Evolutionary conservation across 495 filamentous ascomycete species (phyloP), one percentile per base, ranked within the genome.

Genomic region (Aspergillus sparsus): DNA sequence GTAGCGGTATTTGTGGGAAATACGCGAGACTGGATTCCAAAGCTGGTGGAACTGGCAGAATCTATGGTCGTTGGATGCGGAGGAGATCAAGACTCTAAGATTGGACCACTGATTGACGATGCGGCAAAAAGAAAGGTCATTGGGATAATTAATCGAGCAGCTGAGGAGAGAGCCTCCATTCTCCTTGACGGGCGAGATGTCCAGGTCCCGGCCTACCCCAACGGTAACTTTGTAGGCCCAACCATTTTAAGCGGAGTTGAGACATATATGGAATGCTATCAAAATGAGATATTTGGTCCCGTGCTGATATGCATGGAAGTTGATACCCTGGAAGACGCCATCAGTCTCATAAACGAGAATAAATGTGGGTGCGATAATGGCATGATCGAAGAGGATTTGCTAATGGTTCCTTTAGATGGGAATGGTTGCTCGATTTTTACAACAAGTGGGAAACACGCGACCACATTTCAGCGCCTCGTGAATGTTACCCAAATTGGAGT

Each of bases 201-300:
- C 0, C 5, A 56, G 12, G 68, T 69, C 10, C 57, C 65, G 5
- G 68, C 47, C 9, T 72, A 70, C 52, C 67, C 65, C 4, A 46
- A 69, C 15, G 71, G 71, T 1, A 71, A 70, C 55, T 73, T 73
- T 42, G 12, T 73, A 2, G 66, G 67, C 0, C 71, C 71, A 18
- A 73, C 68, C 0, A 71, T 73, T 55, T 49, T 73, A 2, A 60
- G 57, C 0, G 63, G 49, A 8, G 69, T 73, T 2, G 61, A 70
- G 46, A 65, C 68, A 16, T 67, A 71, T 36, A 71, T 71, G 68
- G 65, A 67, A 49, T 69, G 68, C 46, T 73, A 71, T 33, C 66
- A 73, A 39, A 62, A 53, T 3, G 68, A 71, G 53, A 71, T 73
- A 4, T 70, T 71, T 56, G 71, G 68, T 6, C 71, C 68, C 2